A percentile compares a stretch with the other conserved stretches of the same genome.
Evolutionary conservation across 208 protist genomes (phyloP).

Genomic region (Perkinsela sp.): DNA sequence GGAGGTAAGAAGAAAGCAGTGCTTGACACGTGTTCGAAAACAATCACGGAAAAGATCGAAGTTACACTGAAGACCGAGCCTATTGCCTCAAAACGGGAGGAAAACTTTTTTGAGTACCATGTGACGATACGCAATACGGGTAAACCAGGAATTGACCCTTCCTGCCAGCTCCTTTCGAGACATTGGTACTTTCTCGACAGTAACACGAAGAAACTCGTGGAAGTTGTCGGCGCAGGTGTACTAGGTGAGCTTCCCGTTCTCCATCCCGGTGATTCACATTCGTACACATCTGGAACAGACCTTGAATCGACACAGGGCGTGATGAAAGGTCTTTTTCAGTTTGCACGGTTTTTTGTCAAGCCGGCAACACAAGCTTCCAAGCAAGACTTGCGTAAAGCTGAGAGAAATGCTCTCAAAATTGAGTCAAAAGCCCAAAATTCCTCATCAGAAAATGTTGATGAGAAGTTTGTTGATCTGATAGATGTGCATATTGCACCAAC

Average conservation of each 20-base stretch:
- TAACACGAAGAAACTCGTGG: conserved; percentile 11
- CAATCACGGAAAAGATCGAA: neutral
- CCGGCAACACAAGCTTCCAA: no score
- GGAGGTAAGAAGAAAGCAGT: neutral
- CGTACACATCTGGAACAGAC: conserved; percentile 26
- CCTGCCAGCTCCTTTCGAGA: conserved; percentile 21
- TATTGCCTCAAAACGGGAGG: neutral
- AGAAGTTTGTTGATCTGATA: neutral
- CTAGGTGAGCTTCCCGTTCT: conserved; percentile 34
- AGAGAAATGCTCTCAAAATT: no score
- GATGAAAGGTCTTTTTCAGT: conserved; percentile 42
- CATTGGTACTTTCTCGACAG: conserved; percentile 31
- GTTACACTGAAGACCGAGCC: neutral
- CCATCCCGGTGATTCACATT: conserved; percentile 31
- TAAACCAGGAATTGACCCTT: neutral
- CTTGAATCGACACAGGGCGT: conserved; percentile 19
- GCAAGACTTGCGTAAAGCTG: no score
- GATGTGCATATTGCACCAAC: neutral
- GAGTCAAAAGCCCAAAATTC: no score
- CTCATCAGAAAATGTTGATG: neutral
- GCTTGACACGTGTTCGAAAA: neutral
- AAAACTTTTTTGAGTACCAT: neutral
- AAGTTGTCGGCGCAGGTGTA: conserved; percentile 34
- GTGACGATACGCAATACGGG: neutral
- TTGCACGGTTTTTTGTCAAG: conserved; percentile 7